Evolutionary conservation across 2,329 filamentous ascomycete species (phyloP).

Genomic region (Rhynchosporium secalis): DNA sequence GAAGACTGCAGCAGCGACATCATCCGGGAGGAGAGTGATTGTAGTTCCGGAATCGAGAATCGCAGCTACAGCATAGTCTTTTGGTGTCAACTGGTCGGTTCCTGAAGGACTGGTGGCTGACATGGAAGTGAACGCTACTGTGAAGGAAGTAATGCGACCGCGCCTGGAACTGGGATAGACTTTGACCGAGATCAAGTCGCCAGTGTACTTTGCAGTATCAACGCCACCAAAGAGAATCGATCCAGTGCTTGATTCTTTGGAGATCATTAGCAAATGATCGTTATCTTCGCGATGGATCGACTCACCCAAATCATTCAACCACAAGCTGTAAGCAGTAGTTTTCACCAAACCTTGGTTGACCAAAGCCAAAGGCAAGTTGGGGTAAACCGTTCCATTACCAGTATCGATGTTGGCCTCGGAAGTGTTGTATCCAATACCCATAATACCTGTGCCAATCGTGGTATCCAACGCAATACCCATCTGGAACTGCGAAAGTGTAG

Average conservation of each 20-base stretch:
- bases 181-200: slow-evolving; percentile 40
- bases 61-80: slow-evolving; percentile 46
- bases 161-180: slow-evolving; percentile 32
- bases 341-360: slow-evolving; percentile 46
- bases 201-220: slow-evolving; percentile 48
- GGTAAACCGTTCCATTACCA: slow-evolving; percentile 44
- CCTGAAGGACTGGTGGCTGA: slow-evolving; percentile 42
- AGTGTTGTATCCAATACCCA: slow-evolving; percentile 56
- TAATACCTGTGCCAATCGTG: slow-evolving; percentile 54
- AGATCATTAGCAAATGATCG: slow-evolving; percentile 20
- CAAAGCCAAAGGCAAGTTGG: slow-evolving; percentile 40
- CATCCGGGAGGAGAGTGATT: slow-evolving; percentile 63
- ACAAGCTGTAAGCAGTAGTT: slow-evolving; percentile 45
- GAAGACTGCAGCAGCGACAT: slow-evolving; percentile 50
- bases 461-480: slow-evolving; percentile 54
- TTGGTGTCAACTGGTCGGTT: slow-evolving; percentile 38
- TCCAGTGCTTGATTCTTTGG: slow-evolving; percentile 37
- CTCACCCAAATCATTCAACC: slow-evolving; percentile 42
- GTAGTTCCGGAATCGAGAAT: slow-evolving; percentile 68
- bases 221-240: slow-evolving; percentile 48
- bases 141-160: slow-evolving; percentile 35
- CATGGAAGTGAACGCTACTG: slow-evolving; percentile 39
- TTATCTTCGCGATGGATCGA: neutral
- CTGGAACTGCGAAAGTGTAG: slow-evolving; percentile 52
- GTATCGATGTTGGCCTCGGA: slow-evolving; percentile 50